Conservation (phyloP, 2,329 filamentous ascomycete genomes). For the Lachnellula cervina region DNA sequence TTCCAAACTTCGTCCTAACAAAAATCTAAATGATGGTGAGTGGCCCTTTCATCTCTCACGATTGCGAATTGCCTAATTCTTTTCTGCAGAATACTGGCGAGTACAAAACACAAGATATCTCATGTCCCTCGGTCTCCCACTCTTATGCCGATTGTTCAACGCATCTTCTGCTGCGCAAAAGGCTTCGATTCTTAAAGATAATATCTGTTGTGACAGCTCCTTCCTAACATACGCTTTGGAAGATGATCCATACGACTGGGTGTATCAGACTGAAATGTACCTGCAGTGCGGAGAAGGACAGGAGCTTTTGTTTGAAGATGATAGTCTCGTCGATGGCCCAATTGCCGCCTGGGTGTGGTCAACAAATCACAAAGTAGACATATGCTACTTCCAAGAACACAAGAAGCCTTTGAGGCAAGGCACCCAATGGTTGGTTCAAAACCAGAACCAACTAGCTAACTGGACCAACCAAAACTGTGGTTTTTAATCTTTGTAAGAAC, state of each 20-base stretch:
- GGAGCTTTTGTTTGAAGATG: conserved; percentile 3
- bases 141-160: conserved; percentile 2
- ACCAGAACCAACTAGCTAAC: no score
- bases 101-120: neutral
- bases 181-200: conserved; percentile 1
- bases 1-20: neutral
- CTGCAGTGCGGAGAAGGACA: neutral
- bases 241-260: conserved; percentile 3
- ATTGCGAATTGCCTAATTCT: neutral
- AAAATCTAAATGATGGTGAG: neutral
- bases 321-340: neutral
- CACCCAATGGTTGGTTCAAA: no score
- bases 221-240: neutral
- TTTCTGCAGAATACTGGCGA: neutral
- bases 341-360: conserved; percentile 12
- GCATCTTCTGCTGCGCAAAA: neutral
- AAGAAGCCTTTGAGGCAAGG: conserved; percentile 3
- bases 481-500: no score
- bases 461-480: no score
- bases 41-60: neutral
- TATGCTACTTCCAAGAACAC: neutral
- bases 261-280: neutral
- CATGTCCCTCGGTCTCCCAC: conserved; percentile 5
- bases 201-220: neutral
- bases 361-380: neutral